These are phyloP conservation scores for Xerocomellus dryophilus DNA, from an alignment of 768 basidiomycete genomes.

Conservation along the genomic window DNA sequence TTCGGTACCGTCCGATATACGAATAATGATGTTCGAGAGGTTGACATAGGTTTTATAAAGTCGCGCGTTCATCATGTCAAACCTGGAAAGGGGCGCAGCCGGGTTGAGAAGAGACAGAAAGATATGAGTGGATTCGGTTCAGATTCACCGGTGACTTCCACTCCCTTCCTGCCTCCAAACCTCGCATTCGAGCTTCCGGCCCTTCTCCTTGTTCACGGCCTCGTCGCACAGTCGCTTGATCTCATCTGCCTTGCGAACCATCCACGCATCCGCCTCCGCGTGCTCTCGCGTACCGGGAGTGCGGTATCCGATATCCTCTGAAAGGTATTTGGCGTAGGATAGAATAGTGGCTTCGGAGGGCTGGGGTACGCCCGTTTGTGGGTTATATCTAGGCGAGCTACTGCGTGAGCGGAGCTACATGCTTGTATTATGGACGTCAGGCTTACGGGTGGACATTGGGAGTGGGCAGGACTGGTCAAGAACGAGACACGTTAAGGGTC, in stretches of 20 bases:
- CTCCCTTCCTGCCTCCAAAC: constrained; percentile 88
- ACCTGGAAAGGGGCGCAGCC: constrained; percentile 42
- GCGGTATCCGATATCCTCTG: constrained; percentile 86
- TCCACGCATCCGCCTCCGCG: constrained; percentile 79
- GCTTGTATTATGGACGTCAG: background rate
- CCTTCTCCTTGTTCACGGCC: constrained; percentile 39
- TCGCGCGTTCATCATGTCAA: constrained; percentile 86
- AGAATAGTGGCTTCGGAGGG: constrained; percentile 72
- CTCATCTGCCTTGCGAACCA: constrained; percentile 62
- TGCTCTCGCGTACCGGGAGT: constrained; percentile 91
- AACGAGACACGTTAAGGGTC: constrained; percentile 1
- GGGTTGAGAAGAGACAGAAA: background rate
- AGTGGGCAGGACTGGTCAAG: constrained; percentile 48
- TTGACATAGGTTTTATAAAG: constrained; percentile 85
- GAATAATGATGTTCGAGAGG: constrained; percentile 86
- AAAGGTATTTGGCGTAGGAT: constrained; percentile 59
- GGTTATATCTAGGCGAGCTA: constrained; percentile 36
- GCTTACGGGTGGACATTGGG: constrained; percentile 55
- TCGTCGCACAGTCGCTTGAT: constrained; percentile 62
- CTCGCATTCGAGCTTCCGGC: constrained; percentile 78
- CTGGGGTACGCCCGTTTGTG: constrained; percentile 58
- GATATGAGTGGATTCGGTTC: background rate
- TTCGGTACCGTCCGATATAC: constrained; percentile 74
- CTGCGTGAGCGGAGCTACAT: background rate
- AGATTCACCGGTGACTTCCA: constrained; percentile 77